phyloP scores from a whole-genome alignment of 176 grass and related monocot genomes.

The Eragrostis curvula region DNA sequence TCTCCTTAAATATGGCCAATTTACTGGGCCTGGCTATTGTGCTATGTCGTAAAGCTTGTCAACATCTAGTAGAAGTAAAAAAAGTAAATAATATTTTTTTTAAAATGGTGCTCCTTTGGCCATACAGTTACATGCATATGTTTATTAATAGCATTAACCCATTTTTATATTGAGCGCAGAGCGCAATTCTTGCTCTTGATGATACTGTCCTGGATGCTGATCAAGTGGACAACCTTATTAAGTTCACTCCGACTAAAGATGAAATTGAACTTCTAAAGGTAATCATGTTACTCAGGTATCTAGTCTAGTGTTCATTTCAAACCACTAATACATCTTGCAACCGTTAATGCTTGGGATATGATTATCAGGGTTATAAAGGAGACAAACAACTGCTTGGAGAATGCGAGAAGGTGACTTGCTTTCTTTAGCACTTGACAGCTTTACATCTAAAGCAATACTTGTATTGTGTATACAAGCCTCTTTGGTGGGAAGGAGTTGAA shows the following conservation, averaged over 20 bases:
- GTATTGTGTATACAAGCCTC: neutral
- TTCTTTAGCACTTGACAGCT: constrained; percentile 33
- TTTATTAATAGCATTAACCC: constrained; percentile 3
- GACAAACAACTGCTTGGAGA: constrained; percentile 87
- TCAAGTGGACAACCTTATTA: constrained; percentile 98
- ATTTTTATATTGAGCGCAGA: constrained; percentile 50
- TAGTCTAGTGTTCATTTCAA: constrained; percentile 19
- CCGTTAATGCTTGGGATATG: constrained; percentile 31
- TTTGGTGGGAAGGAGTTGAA: neutral
- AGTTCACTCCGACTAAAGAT: constrained; percentile 97
- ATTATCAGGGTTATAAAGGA: constrained; percentile 92
- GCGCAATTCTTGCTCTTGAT: constrained; percentile 87
- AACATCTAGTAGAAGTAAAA: constrained; percentile 17
- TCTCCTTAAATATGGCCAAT: constrained; percentile 1
- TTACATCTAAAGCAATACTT: constrained; percentile 12
- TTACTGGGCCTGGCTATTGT: neutral
- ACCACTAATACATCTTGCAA: constrained; percentile 22
- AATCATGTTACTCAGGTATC: constrained; percentile 23
- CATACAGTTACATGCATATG: neutral
- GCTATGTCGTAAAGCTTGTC: neutral
- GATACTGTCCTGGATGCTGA: constrained; percentile 89
- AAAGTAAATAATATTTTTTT: constrained; percentile 24
- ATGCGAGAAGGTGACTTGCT: constrained; percentile 76
- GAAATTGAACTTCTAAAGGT: constrained; percentile 99
- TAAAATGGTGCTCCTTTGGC: constrained; percentile 19